phyloP scores from a whole-genome alignment of 768 basidiomycete genomes.

The Pisolithus tinctorius region DNA sequence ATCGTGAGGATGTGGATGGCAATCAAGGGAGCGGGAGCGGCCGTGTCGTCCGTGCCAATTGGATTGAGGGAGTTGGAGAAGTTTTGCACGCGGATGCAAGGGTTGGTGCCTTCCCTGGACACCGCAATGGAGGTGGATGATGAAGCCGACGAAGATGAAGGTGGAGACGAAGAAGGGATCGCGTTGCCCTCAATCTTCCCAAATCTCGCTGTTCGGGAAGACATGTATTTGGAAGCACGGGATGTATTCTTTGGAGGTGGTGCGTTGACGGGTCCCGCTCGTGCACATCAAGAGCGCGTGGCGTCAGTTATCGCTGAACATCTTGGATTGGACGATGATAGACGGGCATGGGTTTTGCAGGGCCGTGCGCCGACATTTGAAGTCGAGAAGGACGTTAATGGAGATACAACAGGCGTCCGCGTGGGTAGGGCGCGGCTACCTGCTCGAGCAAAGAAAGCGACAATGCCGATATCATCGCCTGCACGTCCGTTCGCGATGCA shows the following conservation, averaged over 20 bases:
- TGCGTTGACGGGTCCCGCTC: constrained; percentile 44
- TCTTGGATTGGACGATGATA: constrained; percentile 63
- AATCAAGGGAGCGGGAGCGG: constrained; percentile 44
- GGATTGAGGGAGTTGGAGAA: constrained; percentile 80
- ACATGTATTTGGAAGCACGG: constrained; percentile 79
- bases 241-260: constrained; percentile 89
- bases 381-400: constrained; percentile 62
- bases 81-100: constrained; percentile 70
- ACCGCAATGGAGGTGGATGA: constrained; percentile 35
- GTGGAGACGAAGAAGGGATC: constrained; percentile 15
- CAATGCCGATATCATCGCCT: constrained; percentile 25
- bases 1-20: constrained; percentile 67
- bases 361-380: constrained; percentile 62
- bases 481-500: constrained; percentile 82
- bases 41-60: constrained; percentile 49
- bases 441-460: constrained; percentile 34
- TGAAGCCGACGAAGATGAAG: constrained; percentile 2
- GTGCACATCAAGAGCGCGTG: constrained; percentile 42
- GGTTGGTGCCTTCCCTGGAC: constrained; percentile 46
- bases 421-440: constrained; percentile 58
- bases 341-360: constrained; percentile 62
- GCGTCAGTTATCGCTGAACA: constrained; percentile 50
- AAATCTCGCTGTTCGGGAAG: constrained; percentile 75
- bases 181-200: constrained; percentile 47
- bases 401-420: constrained; percentile 46